These are phyloP conservation scores for Termitomyces sp. DNA, from an alignment of 1,284 basidiomycete genomes.

Conservation along the genomic window DNA sequence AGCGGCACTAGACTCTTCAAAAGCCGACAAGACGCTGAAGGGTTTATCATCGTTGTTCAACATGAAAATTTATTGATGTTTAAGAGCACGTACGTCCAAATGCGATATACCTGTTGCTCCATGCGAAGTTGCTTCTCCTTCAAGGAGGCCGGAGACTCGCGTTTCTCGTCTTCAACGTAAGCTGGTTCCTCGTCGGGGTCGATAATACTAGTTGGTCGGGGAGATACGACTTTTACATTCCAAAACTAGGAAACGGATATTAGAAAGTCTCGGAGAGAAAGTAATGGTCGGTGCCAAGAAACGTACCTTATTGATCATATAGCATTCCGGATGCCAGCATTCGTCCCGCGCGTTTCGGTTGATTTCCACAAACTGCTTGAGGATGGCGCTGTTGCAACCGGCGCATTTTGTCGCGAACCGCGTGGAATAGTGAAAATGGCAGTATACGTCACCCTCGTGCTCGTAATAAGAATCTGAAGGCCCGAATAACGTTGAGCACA, in stretches of 20 bases:
- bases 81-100: constrained; percentile 78
- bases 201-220: constrained; percentile 55
- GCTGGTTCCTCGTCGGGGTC: constrained; percentile 52
- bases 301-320: constrained; percentile 96
- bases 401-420: constrained; percentile 98
- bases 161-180: constrained; percentile 71
- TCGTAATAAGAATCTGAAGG: constrained; percentile 99
- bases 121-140: constrained; percentile 91
- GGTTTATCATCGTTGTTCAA: not conserved
- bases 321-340: constrained; percentile 99
- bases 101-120: constrained; percentile 97
- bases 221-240: constrained; percentile 95
- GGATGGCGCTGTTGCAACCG: constrained; percentile 95
- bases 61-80: not conserved
- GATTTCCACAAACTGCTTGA: constrained; percentile 99
- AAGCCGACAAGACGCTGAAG: constrained; percentile 87
- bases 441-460: constrained; percentile 93
- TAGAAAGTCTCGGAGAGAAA: not conserved
- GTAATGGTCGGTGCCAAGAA: not conserved
- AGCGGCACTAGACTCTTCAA: constrained; percentile 98
- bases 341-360: constrained; percentile 97
- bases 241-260: constrained; percentile 67
- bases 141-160: constrained; percentile 78
- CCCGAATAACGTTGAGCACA: constrained; percentile 94
- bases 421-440: constrained; percentile 98